Conservation (phyloP, 768 basidiomycete species). For the Candolleomyces eurysporus region DNA sequence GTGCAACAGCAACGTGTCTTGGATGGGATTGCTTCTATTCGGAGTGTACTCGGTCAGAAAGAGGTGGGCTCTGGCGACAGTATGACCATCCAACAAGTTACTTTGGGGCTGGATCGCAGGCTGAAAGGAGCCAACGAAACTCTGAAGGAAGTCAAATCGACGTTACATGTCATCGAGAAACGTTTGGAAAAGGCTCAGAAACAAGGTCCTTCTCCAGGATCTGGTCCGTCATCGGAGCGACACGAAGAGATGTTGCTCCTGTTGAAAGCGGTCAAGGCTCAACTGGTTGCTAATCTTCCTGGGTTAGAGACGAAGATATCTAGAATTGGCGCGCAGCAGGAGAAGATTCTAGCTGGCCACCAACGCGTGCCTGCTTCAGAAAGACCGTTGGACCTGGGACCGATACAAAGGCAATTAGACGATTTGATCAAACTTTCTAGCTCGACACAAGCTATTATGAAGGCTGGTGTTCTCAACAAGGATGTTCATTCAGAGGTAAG, state of each 20-base stretch:
- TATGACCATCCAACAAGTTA: conserved; percentile 30
- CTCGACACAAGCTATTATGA: neutral
- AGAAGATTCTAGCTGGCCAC: neutral
- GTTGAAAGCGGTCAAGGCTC: conserved; percentile 37
- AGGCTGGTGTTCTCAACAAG: neutral
- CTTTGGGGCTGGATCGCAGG: conserved; percentile 27
- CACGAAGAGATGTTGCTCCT: conserved; percentile 22
- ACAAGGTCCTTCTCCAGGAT: neutral
- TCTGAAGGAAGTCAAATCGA: conserved; percentile 14
- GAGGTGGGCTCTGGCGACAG: neutral
- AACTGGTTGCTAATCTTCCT: conserved; percentile 38
- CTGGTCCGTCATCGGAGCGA: neutral
- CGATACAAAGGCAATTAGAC: neutral
- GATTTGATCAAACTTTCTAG: neutral
- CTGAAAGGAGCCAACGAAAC: conserved; percentile 22
- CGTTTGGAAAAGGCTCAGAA: neutral
- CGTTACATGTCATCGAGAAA: neutral
- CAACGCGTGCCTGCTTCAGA: neutral
- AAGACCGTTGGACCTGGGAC: neutral
- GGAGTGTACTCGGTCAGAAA: neutral
- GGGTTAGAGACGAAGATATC: conserved; percentile 30
- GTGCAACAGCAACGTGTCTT: neutral
- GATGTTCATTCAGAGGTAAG: neutral
- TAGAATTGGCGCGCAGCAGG: neutral
- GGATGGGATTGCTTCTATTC: neutral